Percentiles rank a stretch among this genome's conserved stretches.
Evolutionary conservation across 768 basidiomycete genomes (phyloP).

Genomic region (Suillus ampliporus): DNA sequence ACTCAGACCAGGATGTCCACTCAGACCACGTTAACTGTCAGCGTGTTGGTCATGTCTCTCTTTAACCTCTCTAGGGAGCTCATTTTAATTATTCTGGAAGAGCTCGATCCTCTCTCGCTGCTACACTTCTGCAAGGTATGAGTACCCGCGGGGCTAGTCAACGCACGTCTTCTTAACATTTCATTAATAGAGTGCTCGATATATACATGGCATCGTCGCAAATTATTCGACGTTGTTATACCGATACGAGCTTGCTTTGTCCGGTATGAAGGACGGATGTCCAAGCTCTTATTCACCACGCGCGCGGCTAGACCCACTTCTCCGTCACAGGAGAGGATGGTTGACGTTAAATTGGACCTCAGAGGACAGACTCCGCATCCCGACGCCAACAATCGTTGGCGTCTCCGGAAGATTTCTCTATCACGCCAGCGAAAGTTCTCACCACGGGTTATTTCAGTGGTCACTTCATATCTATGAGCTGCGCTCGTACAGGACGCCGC

Average conservation of each 20-base stretch:
- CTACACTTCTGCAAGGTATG: constrained; percentile 37
- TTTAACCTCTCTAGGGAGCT: constrained; percentile 38
- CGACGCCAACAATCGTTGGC: constrained; percentile 39
- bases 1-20: constrained; percentile 11
- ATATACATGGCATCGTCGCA: constrained; percentile 26
- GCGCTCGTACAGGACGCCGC: constrained; percentile 37
- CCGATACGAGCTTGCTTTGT: constrained; percentile 36
- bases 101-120: constrained; percentile 40
- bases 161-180: neutral
- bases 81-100: constrained; percentile 37
- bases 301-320: constrained; percentile 34
- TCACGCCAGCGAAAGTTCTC: constrained; percentile 39
- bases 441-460: constrained; percentile 39
- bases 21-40: constrained; percentile 26
- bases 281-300: constrained; percentile 23
- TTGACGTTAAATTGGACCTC: constrained; percentile 35
- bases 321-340: constrained; percentile 39
- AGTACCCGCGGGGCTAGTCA: neutral
- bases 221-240: constrained; percentile 37
- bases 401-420: constrained; percentile 39
- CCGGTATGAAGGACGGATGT: constrained; percentile 36
- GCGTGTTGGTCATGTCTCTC: constrained; percentile 44
- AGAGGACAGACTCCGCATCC: constrained; percentile 37
- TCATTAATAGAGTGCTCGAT: constrained; percentile 29
- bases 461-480: constrained; percentile 39